Base-by-base conservation (phyloP, 2,329 filamentous ascomycete species). In the Exophiala dermatitidis region DNA sequence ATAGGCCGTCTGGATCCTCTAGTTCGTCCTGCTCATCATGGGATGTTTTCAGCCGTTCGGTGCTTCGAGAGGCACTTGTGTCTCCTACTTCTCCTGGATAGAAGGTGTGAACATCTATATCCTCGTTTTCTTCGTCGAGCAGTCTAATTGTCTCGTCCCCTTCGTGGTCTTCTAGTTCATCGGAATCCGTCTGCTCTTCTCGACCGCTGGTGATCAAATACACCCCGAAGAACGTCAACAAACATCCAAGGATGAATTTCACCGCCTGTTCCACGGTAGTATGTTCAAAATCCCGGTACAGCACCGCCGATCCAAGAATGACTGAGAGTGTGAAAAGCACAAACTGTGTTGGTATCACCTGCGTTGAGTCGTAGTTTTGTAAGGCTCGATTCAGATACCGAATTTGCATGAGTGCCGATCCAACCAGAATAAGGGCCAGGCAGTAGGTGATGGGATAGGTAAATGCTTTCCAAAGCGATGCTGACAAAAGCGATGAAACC, bases 321-420 rank as follows among this genome's bases (percentile, higher is more conserved):
- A 97, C 93, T 4, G 88, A 95, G 5, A 98, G 77, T 0, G 93
- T 98, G 69, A 98, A 98, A 59, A 94, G 81, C 46, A 98, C 93
- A 64, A 98, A 98, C 66, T 98, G 93, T 9, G 93, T 93, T 0
- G 93, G 93, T 59, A 98, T 98, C 62, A 98, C 93, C 68, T 96
- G 90, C 0, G 93, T 98, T 4, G 93, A 95, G 69, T 96, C 89
- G 73, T 97, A 98, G 44, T 88, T 83, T 68, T 96, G 90, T 48
- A 98, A 76, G 1, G 85, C 84, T 48, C 82, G 87, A 72, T 97
- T 98, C 67, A 98, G 81, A 67, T 97, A 98, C 67, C 89, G 91
- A 63, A 98, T 91, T 72, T 98, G 93, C 86, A 97, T 90, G 55
- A 98, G 76, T 4, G 93, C 93, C 1, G 91, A 97, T 43, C 75